Percentiles rank a stretch among this genome's conserved stretches.
Evolutionary conservation across 2,329 filamentous ascomycete species (phyloP).

Genomic region (Fusarium chuoi): DNA sequence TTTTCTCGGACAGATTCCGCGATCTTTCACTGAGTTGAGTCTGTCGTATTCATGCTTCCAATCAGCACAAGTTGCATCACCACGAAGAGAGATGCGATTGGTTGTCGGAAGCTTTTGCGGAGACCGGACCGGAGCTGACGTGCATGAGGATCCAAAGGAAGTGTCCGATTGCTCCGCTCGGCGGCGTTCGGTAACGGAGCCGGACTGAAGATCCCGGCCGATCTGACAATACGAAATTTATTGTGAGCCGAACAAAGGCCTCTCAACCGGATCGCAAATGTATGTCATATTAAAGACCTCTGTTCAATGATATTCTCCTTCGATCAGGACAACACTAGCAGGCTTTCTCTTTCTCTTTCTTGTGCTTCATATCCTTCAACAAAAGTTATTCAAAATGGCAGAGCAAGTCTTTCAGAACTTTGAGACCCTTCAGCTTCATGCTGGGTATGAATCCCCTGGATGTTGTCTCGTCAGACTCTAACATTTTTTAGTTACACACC

Average conservation of each 20-base stretch:
- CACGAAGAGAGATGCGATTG: not conserved
- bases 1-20: not conserved
- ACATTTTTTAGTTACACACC: not conserved
- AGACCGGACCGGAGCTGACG: not conserved
- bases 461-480: constrained; percentile 12
- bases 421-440: constrained; percentile 87
- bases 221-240: not conserved
- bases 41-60: not conserved
- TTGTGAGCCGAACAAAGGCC: not conserved
- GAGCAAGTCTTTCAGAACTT: constrained; percentile 62
- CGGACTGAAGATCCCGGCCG: not conserved
- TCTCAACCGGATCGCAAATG: no score
- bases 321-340: not conserved
- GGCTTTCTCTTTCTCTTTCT: not conserved
- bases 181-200: not conserved
- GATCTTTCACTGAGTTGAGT: fast-evolving
- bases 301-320: not conserved
- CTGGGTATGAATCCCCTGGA: constrained; percentile 67
- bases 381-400: not conserved
- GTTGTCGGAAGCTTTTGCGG: not conserved
- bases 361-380: not conserved
- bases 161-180: not conserved
- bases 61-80: not conserved
- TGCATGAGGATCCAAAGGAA: not conserved
- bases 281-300: not conserved